Percentiles rank a stretch among this genome's conserved stretches.
Evolutionary conservation across 495 filamentous ascomycete genomes (phyloP).

Genomic region (Penicillium macrosclerotiorum): DNA sequence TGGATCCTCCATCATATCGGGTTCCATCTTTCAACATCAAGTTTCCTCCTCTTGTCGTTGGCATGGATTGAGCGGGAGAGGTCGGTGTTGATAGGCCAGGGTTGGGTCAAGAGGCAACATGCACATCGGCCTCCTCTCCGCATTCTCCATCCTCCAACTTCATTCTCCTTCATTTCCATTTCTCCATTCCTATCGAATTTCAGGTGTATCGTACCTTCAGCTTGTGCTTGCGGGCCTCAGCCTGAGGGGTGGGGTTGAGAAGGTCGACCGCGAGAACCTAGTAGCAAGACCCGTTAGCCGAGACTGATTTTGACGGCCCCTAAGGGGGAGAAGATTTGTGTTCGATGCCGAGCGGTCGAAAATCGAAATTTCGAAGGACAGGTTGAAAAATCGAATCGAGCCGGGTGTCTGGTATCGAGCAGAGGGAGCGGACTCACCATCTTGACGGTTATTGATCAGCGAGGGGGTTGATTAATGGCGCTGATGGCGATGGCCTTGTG

Average conservation of each 20-base stretch:
- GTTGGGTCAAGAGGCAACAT: too few species aligned
- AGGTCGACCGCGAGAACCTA: constrained; percentile 99
- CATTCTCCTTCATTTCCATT: too few species aligned
- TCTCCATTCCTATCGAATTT: constrained; percentile 7
- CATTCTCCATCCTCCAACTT: constrained; percentile 12
- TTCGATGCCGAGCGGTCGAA: neutral
- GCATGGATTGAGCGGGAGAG: neutral
- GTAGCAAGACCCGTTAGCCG: constrained; percentile 21
- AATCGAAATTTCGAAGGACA: neutral
- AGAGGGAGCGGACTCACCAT: constrained; percentile 38
- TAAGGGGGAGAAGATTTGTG: neutral
- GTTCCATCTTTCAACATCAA: constrained; percentile 1
- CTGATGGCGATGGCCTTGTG: constrained; percentile 51
- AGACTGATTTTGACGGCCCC: constrained; percentile 3
- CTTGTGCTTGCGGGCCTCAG: constrained; percentile 99
- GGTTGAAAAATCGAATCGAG: constrained; percentile 2
- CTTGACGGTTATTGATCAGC: constrained; percentile 52
- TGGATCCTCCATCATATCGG: neutral
- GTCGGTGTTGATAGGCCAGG: too few species aligned
- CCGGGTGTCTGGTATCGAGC: constrained; percentile 1
- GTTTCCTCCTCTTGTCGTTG: too few species aligned
- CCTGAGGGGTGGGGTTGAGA: constrained; percentile 92
- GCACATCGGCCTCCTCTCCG: constrained; percentile 3
- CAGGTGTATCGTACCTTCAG: constrained; percentile 74
- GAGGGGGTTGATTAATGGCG: constrained; percentile 47